Conservation (phyloP, 129 eudicot species). For the Arctium lappa region DNA sequence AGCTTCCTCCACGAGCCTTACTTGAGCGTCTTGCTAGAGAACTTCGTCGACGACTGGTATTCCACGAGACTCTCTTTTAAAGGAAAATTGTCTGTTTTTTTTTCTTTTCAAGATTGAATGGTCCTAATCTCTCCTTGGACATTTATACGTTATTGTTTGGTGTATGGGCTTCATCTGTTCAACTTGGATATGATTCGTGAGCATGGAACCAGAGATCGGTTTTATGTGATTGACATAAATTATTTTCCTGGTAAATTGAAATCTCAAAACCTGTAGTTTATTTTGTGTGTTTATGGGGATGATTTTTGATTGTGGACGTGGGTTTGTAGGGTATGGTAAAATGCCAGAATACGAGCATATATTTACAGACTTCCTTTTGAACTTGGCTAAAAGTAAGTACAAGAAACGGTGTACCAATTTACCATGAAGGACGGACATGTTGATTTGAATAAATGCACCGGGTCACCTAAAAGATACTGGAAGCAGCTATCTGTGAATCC, state of each 20-base stretch:
- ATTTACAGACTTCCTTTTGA: constrained; percentile 84
- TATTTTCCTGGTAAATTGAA: constrained; percentile 79
- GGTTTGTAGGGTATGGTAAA: constrained; percentile 84
- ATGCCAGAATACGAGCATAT: constrained; percentile 99
- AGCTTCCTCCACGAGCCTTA: constrained; percentile 92
- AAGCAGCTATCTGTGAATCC: background rate
- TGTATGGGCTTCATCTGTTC: constrained; percentile 89
- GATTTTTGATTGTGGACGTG: background rate
- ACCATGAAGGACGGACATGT: background rate
- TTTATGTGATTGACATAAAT: constrained; percentile 89
- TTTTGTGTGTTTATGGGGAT: background rate
- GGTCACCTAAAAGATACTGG: background rate
- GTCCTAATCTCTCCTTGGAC: background rate
- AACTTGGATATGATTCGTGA: constrained; percentile 94
- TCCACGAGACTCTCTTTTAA: background rate
- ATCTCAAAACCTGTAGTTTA: too few relatives aligned
- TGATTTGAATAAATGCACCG: constrained; percentile 6
- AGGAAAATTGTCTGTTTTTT: background rate
- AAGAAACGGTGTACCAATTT: constrained; percentile 31
- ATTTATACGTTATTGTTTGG: background rate
- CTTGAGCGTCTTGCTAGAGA: constrained; percentile 87
- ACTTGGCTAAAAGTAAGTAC: constrained; percentile 62
- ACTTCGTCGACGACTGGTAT: constrained; percentile 87
- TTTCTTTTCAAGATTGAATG: background rate
- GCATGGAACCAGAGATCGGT: constrained; percentile 74